phyloP scores from a whole-genome alignment of 2,329 filamentous ascomycete species.

The Xylariales sp. region DNA sequence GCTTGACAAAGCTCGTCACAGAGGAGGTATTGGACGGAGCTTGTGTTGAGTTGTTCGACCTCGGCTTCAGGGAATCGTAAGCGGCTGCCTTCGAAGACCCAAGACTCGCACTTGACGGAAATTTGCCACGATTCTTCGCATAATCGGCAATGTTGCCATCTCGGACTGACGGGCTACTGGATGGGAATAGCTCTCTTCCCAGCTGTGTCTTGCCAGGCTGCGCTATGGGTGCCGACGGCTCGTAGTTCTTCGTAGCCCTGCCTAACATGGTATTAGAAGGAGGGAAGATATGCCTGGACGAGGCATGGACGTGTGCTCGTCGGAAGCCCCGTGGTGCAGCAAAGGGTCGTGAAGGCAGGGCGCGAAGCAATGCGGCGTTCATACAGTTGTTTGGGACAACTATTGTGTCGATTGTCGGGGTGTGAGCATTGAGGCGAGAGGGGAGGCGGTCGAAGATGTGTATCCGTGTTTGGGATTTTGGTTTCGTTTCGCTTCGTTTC shows the following conservation, averaged over 20 bases:
- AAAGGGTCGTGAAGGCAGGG: slow-evolving; percentile 18
- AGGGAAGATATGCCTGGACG: slow-evolving; percentile 7
- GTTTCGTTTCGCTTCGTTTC: too few relatives aligned
- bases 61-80: slow-evolving; percentile 27
- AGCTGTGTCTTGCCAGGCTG: slow-evolving; percentile 27
- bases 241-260: slow-evolving; percentile 25
- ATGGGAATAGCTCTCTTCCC: slow-evolving; percentile 51
- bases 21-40: slow-evolving; percentile 14
- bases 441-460: too few relatives aligned
- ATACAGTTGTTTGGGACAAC: slow-evolving; percentile 14
- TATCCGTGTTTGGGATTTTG: too few relatives aligned
- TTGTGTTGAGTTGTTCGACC: slow-evolving; percentile 28
- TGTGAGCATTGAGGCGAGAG: too few relatives aligned
- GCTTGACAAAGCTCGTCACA: slow-evolving; percentile 12
- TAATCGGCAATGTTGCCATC: slow-evolving; percentile 47
- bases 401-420: background rate
- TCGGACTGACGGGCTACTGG: slow-evolving; percentile 45
- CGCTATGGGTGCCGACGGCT: slow-evolving; percentile 30
- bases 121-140: slow-evolving; percentile 36
- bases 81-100: slow-evolving; percentile 35
- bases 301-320: slow-evolving; percentile 10
- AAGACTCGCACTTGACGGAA: slow-evolving; percentile 28
- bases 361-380: slow-evolving; percentile 15
- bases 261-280: slow-evolving; percentile 21
- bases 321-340: slow-evolving; percentile 8